Percentiles rank a stretch among this genome's conserved stretches.
phyloP scores from a whole-genome alignment of 805 yeast genomes.

The Sungouiozyma ichnusensis region DNA sequence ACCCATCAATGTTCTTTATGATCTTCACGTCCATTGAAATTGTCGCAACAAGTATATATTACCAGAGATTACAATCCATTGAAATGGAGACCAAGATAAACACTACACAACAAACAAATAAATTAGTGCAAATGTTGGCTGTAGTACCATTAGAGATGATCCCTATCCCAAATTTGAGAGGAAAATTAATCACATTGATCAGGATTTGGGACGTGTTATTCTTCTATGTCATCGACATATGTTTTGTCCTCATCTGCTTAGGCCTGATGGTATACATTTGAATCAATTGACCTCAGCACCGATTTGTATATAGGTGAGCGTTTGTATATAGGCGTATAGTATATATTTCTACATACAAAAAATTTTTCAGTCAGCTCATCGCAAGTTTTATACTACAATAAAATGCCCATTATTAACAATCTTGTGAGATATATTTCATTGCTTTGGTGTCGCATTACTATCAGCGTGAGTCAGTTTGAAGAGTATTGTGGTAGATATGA shows the following conservation, averaged over 20 bases:
- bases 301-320: too few species aligned
- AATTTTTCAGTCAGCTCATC: background rate
- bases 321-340: background rate
- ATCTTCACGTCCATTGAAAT: slow-evolving; percentile 27
- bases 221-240: slow-evolving; percentile 25
- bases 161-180: slow-evolving; percentile 22
- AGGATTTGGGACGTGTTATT: slow-evolving; percentile 29
- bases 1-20: slow-evolving; percentile 26
- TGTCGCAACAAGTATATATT: slow-evolving; percentile 25
- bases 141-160: slow-evolving; percentile 28
- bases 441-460: too few species aligned
- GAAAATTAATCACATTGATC: slow-evolving; percentile 16
- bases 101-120: slow-evolving; percentile 21
- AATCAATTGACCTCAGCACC: too few species aligned
- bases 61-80: slow-evolving; percentile 19
- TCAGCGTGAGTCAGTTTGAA: too few species aligned
- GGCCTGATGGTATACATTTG: slow-evolving; percentile 20
- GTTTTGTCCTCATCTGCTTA: slow-evolving; percentile 23
- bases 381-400: background rate
- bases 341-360: background rate
- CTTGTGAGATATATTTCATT: too few species aligned
- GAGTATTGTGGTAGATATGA: background rate
- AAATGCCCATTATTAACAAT: too few species aligned
- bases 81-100: slow-evolving; percentile 20
- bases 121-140: slow-evolving; percentile 21